Evolutionary conservation across 179 eudicot genomes (phyloP).

Genomic region (Beta macrorhiza): DNA sequence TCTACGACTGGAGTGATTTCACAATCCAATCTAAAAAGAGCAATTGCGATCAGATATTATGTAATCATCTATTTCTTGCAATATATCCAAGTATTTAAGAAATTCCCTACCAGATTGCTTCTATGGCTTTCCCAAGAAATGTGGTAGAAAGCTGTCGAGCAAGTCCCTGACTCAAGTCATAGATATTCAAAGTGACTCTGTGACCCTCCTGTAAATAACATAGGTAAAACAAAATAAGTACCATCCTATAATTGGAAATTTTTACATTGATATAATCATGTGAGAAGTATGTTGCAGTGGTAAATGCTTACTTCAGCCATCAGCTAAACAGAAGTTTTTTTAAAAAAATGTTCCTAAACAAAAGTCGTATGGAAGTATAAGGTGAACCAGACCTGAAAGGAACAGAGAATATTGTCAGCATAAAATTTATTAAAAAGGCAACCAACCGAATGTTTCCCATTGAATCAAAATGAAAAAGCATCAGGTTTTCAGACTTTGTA

Average conservation of each 20-base stretch:
- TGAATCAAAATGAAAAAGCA: background rate
- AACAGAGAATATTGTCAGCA: background rate
- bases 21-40: background rate
- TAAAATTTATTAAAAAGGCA: too few species aligned
- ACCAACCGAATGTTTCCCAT: too few species aligned
- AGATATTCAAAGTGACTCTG: conserved; percentile 77
- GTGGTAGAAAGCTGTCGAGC: conserved; percentile 85
- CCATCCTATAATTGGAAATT: background rate
- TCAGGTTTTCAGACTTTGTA: background rate
- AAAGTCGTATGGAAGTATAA: background rate
- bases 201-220: conserved; percentile 61
- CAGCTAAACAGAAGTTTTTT: background rate
- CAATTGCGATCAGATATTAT: background rate
- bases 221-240: conserved; percentile 5
- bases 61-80: background rate
- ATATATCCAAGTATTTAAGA: background rate
- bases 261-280: background rate
- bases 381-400: conserved; percentile 16
- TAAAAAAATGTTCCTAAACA: background rate
- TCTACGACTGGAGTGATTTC: background rate
- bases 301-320: conserved; percentile 39
- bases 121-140: conserved; percentile 89
- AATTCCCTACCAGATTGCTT: conserved; percentile 77
- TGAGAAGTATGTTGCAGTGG: background rate
- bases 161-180: conserved; percentile 92